Evolutionary conservation across 441 rosid genomes (phyloP), one percentile per base, ranked within the genome.

Genomic region (Populus hybrid): DNA sequence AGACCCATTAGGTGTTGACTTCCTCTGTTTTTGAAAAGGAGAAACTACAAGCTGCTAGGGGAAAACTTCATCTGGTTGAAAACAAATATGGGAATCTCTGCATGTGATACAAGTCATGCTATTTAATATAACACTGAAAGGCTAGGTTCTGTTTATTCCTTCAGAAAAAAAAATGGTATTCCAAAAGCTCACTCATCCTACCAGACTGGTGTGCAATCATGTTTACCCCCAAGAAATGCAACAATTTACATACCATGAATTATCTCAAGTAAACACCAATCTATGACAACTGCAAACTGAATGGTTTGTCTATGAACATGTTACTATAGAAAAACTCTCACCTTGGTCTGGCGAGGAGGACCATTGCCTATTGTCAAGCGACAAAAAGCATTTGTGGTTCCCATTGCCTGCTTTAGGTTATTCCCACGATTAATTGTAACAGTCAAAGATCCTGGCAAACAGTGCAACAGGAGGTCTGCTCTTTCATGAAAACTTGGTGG

Each of bases 331-430:
- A 38, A 71, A 75, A 36, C 38, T 46, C 28, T 79, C 83, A 95
- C 99, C 97, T 92, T 91, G 80, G 98, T 95, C 85, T 92, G 94
- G 68, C 90, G 86, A 19, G 89, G 87, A 65, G 97, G 92, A 77
- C 93, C 86, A 73, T 85, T 92, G 79, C 95, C 97, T 65, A 95
- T 88, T 12, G 91, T 86, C 85, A 95, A 81, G 75, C 84, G 87
- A 77, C 99, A 93, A 84, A 95, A 95, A 64, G 99, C 98, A 79
- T 89, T 93, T 30, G 98, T 91, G 70, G 85, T 76, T 75, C 94
- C 97, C 88, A 89, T 81, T 70, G 95, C 77, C 77, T 93, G 96
- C 88, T 91, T 90, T 36, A 95, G 85, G 88, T 92, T 91, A 79
- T 88, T 90, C 50, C 99, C 98, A 57, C 91, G 97, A 84, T 86